phyloP scores from a whole-genome alignment of 345 rosid species.

The Bretschneidera sinensis region DNA sequence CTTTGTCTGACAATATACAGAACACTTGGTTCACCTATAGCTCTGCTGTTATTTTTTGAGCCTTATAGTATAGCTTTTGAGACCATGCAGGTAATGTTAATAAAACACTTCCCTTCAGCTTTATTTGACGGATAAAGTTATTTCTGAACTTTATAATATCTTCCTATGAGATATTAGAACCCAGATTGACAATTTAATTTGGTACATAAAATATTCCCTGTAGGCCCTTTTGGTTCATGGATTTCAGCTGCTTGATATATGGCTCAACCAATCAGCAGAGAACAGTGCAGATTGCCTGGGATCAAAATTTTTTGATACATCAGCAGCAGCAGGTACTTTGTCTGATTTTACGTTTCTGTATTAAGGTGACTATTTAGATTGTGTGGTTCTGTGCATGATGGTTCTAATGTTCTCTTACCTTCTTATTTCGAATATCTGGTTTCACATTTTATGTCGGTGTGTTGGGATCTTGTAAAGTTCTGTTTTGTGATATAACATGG shows the following conservation, averaged over 20 bases:
- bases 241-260: conserved; percentile 85
- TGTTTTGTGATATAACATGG: background rate
- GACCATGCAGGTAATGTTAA: conserved; percentile 54
- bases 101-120: background rate
- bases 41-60: conserved; percentile 54
- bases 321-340: conserved; percentile 65
- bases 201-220: conserved; percentile 16
- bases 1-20: conserved; percentile 37
- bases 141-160: background rate
- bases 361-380: conserved; percentile 6
- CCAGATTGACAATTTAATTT: conserved; percentile 7
- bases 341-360: conserved; percentile 5
- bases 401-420: background rate
- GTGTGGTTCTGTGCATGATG: too few relatives aligned
- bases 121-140: background rate
- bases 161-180: background rate
- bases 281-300: conserved; percentile 50
- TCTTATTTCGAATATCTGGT: background rate
- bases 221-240: conserved; percentile 91
- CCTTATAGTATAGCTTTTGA: conserved; percentile 65
- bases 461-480: background rate
- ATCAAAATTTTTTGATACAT: conserved; percentile 55
- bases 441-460: background rate
- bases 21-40: conserved; percentile 39
- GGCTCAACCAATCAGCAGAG: conserved; percentile 73